These are phyloP conservation scores for Talaromyces ruber DNA, from an alignment of 495 filamentous ascomycete genomes.

Conservation along the genomic window DNA sequence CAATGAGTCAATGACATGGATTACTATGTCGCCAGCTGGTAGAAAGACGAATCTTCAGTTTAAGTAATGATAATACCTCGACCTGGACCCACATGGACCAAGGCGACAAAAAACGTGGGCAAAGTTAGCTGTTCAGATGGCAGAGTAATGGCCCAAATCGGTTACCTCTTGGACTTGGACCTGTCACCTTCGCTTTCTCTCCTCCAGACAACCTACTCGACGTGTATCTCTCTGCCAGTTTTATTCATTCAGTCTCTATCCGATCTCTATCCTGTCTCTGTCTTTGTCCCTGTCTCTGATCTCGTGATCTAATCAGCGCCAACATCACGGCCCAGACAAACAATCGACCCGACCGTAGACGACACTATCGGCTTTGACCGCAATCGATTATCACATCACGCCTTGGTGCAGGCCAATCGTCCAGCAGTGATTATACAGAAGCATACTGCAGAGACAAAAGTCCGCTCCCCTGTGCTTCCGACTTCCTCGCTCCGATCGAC, in stretches of 20 bases:
- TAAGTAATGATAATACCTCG: neutral
- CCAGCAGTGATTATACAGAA: neutral
- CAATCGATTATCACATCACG: neutral
- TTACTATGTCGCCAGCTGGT: too few relatives aligned
- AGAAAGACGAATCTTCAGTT: neutral
- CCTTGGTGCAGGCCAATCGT: neutral
- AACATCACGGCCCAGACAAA: neutral
- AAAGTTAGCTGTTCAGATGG: neutral
- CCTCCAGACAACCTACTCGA: neutral
- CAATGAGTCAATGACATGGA: neutral
- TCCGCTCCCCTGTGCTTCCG: too few relatives aligned
- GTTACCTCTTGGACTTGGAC: neutral
- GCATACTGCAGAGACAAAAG: neutral
- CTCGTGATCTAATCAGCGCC: neutral
- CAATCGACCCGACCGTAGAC: neutral
- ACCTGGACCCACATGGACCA: neutral
- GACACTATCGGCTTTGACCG: neutral
- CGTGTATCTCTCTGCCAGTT: neutral
- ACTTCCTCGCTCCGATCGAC: neutral
- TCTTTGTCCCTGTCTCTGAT: too few relatives aligned
- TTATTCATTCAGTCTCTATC: neutral
- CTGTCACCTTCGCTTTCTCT: neutral
- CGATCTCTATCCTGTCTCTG: too few relatives aligned
- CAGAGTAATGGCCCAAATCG: slow-evolving; percentile 4
- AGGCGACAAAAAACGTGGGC: neutral